Base-by-base conservation (phyloP, 2,329 filamentous ascomycete species). In the Claviceps digitariae region DNA sequence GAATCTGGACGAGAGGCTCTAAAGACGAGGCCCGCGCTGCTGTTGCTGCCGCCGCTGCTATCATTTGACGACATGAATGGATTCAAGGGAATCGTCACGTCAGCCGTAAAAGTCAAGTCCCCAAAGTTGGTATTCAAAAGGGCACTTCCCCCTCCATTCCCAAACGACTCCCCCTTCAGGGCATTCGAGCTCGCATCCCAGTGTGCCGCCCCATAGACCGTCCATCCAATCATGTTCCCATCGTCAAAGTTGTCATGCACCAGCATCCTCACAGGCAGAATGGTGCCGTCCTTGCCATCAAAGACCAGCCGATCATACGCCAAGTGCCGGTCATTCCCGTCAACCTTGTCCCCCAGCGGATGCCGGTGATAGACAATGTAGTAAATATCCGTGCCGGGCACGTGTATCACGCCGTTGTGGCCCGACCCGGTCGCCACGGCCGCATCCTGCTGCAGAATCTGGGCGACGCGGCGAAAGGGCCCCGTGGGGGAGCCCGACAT, bases 251-350 rank as follows among this genome's bases (percentile, higher is more conserved):
- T 65, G 56, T 73, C 69, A 54, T 67, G 66, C 10, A 72, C 70
- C 13, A 71, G 62, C 71, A 77, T 75, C 43, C 60, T 62, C 4
- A 77, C 64, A 1, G 67, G 66, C 46, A 64, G 58, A 43, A 75
- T 74, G 40, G 67, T 70, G 20, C 69, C 45, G 45, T 31, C 72
- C 34, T 71, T 62, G 1, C 65, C 63, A 54, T 72, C 67, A 56
- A 76, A 76, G 56, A 69, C 65, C 66, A 77, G 72, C 17, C 72
- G 67, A 58, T 76, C 74, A 51, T 75, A 74, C 36, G 72, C 72
- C 2, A 72, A 61, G 17, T 71, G 67, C 2, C 74, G 71, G 59
- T 76, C 70, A 55, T 76, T 73, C 36, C 67, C 68, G 52, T 69
- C 51, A n/a, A 55, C 67, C 1, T 65, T 68, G 48, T 74, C 71